Conservation (phyloP, 169 alveolate species). For the Theileria parva region DNA sequence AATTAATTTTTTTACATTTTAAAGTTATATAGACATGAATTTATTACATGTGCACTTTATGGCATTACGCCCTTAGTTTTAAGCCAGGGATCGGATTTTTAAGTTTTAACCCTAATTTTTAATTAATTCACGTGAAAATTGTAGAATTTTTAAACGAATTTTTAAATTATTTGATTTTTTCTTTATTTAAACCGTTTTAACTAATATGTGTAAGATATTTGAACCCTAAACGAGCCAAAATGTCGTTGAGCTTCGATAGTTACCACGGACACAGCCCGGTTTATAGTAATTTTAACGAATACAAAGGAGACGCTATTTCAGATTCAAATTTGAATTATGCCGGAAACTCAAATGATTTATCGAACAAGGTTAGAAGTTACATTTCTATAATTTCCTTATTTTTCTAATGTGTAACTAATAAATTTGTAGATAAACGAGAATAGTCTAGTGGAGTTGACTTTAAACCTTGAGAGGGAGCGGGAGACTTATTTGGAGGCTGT, state of each 20-base stretch:
- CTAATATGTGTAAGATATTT: not conserved
- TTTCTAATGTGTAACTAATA: not conserved
- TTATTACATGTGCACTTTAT: slow-evolving; percentile 15
- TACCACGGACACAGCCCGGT: slow-evolving; percentile 14
- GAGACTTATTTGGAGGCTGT: slow-evolving; percentile 63
- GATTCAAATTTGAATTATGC: slow-evolving; percentile 6
- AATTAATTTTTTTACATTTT: slow-evolving; percentile 4
- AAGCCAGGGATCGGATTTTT: not conserved
- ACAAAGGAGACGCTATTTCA: slow-evolving; percentile 15
- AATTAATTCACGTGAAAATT: not conserved
- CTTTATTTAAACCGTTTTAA: not conserved
- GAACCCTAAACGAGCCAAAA: not conserved
- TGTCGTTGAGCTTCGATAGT: slow-evolving; percentile 17
- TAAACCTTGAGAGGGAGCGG: slow-evolving; percentile 61
- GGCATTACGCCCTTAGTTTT: slow-evolving; percentile 13
- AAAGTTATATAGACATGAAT: not conserved
- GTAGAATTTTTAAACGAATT: not conserved
- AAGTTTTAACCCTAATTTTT: not conserved
- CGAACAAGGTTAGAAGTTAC: slow-evolving; percentile 2
- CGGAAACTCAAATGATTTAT: slow-evolving; percentile 11
- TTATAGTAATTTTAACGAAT: slow-evolving; percentile 9
- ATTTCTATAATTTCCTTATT: not conserved
- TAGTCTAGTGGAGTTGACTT: slow-evolving; percentile 36
- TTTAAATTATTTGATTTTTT: too few species aligned
- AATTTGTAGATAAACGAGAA: slow-evolving; percentile 14